A percentile compares a stretch with the other conserved stretches of the same genome.
phyloP scores from a whole-genome alignment of 129 eudicot genomes.

The Dittrichia graveolens region DNA sequence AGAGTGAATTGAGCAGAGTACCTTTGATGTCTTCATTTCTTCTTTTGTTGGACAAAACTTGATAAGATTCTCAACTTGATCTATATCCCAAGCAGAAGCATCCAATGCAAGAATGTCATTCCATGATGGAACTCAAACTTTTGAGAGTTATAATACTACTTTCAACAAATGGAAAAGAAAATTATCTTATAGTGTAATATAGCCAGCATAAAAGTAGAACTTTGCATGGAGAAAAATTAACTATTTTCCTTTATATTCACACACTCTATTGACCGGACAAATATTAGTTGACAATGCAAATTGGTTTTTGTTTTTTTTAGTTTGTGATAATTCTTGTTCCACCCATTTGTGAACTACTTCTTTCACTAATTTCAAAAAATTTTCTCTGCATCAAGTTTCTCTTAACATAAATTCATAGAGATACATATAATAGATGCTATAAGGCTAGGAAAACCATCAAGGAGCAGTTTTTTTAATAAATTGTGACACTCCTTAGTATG shows the following conservation, averaged over 20 bases:
- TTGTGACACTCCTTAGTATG: background rate
- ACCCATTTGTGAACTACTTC: no score
- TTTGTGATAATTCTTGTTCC: no score
- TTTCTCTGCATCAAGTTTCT: background rate
- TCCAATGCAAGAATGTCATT: conserved; percentile 84
- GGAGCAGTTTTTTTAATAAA: background rate
- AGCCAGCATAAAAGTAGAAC: background rate
- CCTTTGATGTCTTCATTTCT: conserved; percentile 87
- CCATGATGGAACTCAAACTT: conserved; percentile 38
- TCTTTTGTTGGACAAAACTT: conserved; percentile 94
- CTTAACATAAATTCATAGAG: background rate
- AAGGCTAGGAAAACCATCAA: no score
- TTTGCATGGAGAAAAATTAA: background rate
- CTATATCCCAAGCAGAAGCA: conserved; percentile 73
- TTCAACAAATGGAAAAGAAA: background rate
- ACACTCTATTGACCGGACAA: no score
- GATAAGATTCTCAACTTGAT: conserved; percentile 91
- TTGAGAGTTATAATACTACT: conserved; percentile 11
- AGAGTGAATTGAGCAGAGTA: conserved; percentile 19
- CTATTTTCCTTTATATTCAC: no score
- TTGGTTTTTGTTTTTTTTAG: no score
- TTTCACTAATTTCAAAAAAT: background rate
- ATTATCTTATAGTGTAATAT: no score
- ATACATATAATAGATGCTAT: background rate
- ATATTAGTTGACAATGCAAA: no score